These are phyloP conservation scores for Kurtzmaniella quercitrusa DNA, from an alignment of 1,139 yeast genomes.

Conservation along the genomic window DNA sequence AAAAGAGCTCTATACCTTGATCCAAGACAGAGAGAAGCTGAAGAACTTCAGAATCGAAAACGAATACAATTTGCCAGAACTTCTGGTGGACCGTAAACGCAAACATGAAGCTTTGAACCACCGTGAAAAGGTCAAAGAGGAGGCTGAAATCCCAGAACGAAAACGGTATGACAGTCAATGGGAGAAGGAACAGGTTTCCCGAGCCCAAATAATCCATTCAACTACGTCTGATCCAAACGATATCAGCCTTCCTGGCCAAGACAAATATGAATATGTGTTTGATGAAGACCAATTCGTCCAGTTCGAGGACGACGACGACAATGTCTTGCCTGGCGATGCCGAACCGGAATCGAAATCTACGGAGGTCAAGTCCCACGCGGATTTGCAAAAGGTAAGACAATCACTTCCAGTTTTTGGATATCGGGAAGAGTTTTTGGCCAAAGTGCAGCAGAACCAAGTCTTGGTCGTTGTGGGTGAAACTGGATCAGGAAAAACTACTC, in stretches of 20 bases:
- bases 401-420: constrained; percentile 76
- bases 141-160: constrained; percentile 8
- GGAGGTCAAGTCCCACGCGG: constrained; percentile 35
- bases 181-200: constrained; percentile 61
- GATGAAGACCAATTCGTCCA: constrained; percentile 74
- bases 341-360: constrained; percentile 15
- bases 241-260: constrained; percentile 42
- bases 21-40: constrained; percentile 32
- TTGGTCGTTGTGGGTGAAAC: constrained; percentile 93
- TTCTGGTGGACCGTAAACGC: constrained; percentile 43
- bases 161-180: constrained; percentile 46
- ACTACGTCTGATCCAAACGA: constrained; percentile 32
- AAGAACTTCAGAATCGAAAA: constrained; percentile 18
- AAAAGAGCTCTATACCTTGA: constrained; percentile 37
- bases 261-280: constrained; percentile 74
- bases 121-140: constrained; percentile 15
- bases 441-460: constrained; percentile 64
- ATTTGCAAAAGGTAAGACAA: constrained; percentile 46
- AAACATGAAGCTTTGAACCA: constrained; percentile 37
- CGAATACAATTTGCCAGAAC: constrained; percentile 51
- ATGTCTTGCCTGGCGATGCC: constrained; percentile 19
- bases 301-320: constrained; percentile 49
- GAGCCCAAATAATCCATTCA: constrained; percentile 27
- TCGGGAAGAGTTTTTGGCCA: constrained; percentile 57
- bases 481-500: constrained; percentile 97